Evolutionary conservation across 495 filamentous ascomycete species (phyloP), one percentile per base, ranked within the genome.

Genomic region (Penicillium ochrochloron): DNA sequence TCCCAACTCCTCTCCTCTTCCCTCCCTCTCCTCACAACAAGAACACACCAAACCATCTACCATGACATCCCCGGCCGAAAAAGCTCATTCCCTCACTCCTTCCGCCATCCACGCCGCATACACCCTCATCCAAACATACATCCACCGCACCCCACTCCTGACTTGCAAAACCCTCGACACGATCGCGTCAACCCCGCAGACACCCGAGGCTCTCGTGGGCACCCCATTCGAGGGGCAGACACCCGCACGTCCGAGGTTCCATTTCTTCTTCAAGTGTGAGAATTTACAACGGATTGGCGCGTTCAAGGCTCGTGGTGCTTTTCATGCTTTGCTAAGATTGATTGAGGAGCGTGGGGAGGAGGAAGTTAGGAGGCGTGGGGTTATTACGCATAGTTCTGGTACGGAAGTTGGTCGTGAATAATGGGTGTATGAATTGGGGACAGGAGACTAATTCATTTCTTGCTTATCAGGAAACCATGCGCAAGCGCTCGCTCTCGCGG

Each of bases 241-340:
- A 11, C 85, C 90, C 2, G 87, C 88, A 12, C 75, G 69, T 11
- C 92, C 93, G 0, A 85, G 78, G 31, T 82, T 97, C 39, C 83
- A 85, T 8, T 83, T 99, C 64, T 94, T 90, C 77, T 97, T 99
- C 85, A 99, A 99, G 80, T 97, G 93, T 78, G 94, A 99, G 81
- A 97, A 97, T 78, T 83, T 89, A 39, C 94, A 97, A 78, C 88
- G 87, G 51, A 89, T 95, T 57, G 95, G 94, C 59, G 94, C 94
- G 17, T 99, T 99, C 80, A 99, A 99, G 79, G 88, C 87, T 21
- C 82, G 94, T 0, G 94, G 94, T 3, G 94, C 95, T 2, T 96
- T 96, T 66, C 92, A 97, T 80, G 94, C 94, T 2, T 72, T 99
- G 48, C 80, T 87, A 56, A 73, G 90, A n/a, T 75, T 99, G 64